Conservation (phyloP, 257 asterid species). For the Fraxinus excelsior region DNA sequence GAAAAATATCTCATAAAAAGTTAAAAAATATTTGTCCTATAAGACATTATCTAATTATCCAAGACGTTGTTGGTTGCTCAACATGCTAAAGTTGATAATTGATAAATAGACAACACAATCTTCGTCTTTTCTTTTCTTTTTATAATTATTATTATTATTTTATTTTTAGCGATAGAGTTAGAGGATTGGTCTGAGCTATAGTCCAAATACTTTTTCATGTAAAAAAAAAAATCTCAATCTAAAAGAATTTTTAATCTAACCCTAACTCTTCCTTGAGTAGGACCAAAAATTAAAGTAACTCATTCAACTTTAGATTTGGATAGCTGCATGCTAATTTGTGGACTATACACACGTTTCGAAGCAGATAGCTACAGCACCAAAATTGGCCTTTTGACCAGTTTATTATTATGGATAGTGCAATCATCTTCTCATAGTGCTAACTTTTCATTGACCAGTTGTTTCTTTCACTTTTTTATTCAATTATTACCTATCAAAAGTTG, state of each 20-base stretch:
- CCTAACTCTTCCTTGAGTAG: no score
- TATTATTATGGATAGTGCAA: constrained; percentile 35
- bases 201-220: no score
- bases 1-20: not conserved
- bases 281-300: not conserved
- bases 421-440: constrained; percentile 16
- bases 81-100: no score
- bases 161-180: no score
- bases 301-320: not conserved
- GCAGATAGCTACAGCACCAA: constrained; percentile 39
- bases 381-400: constrained; percentile 33
- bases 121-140: no score
- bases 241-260: no score
- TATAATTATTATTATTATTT: no score
- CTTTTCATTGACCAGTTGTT: constrained; percentile 4
- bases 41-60: not conserved
- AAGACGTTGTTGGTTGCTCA: no score
- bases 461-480: not conserved
- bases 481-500: not conserved
- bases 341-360: not conserved
- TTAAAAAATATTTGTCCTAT: not conserved
- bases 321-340: no score
- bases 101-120: no score
- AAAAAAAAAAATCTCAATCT: no score
- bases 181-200: no score